These are phyloP conservation scores for Neurospora sp. DNA, from an alignment of 495 filamentous ascomycete genomes.

Conservation along the genomic window DNA sequence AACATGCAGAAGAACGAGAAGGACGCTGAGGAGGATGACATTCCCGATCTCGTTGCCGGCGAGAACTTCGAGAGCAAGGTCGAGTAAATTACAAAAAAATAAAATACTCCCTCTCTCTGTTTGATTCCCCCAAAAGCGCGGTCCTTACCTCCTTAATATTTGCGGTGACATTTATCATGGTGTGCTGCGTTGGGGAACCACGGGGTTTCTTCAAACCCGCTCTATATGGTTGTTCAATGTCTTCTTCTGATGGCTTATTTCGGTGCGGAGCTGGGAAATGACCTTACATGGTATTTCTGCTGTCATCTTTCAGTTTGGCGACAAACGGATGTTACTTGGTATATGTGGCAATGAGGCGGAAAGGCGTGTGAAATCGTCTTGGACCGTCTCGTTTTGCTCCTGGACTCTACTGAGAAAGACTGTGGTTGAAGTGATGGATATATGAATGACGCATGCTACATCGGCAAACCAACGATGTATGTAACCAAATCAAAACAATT, in stretches of 20 bases:
- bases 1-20: constrained; percentile 95
- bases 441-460: background rate
- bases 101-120: constrained; percentile 4
- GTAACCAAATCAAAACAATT: background rate
- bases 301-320: background rate
- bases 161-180: background rate
- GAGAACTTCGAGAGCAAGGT: constrained; percentile 96
- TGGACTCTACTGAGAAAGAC: background rate
- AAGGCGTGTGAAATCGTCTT: background rate
- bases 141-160: background rate
- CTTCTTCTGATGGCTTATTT: background rate
- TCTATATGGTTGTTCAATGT: background rate
- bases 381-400: background rate
- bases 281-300: background rate
- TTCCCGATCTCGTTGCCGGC: constrained; percentile 90
- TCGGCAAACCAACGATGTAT: background rate
- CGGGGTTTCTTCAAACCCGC: background rate
- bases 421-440: background rate
- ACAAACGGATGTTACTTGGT: background rate
- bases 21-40: constrained; percentile 73
- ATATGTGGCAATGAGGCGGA: background rate
- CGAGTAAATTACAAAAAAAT: constrained; percentile 50
- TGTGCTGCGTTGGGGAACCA: background rate
- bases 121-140: constrained; percentile 1
- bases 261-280: background rate